Percentiles rank a stretch among this genome's conserved stretches.
phyloP scores from a whole-genome alignment of 805 yeast species.

The Schizosaccharomyces japonicus region DNA sequence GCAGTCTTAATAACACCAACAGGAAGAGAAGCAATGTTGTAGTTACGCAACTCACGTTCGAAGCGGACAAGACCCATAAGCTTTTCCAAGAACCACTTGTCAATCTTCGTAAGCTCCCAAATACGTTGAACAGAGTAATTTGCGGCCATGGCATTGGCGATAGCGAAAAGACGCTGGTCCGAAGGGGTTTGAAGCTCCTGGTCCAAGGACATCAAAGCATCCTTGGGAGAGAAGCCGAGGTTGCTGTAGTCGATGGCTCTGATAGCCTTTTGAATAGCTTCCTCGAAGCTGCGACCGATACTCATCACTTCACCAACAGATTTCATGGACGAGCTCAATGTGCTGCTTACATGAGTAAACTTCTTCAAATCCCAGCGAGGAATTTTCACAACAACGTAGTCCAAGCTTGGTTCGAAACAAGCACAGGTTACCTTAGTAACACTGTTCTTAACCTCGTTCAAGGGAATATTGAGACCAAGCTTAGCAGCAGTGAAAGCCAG shows the following conservation, averaged over 20 bases:
- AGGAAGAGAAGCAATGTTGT: conserved; percentile 28
- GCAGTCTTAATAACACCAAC: conserved; percentile 48
- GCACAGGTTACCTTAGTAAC: conserved; percentile 92
- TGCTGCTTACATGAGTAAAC: conserved; percentile 85
- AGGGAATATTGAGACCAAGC: conserved; percentile 79
- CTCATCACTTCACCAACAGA: conserved; percentile 99
- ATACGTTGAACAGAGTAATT: conserved; percentile 84
- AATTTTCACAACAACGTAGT: conserved; percentile 86
- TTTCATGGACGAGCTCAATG: conserved; percentile 88
- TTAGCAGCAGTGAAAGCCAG: conserved; percentile 96
- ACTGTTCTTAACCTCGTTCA: conserved; percentile 87
- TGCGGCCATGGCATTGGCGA: conserved; percentile 75
- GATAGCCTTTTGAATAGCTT: conserved; percentile 83
- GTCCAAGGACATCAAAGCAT: conserved; percentile 73
- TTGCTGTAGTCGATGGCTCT: conserved; percentile 90
- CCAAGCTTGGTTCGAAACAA: conserved; percentile 88
- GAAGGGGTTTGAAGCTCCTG: conserved; percentile 84
- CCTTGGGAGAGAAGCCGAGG: conserved; percentile 67
- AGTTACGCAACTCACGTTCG: conserved; percentile 23
- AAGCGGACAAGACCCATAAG: conserved; percentile 50
- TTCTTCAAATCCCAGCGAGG: conserved; percentile 96
- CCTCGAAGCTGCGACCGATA: conserved; percentile 92
- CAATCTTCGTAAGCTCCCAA: conserved; percentile 76
- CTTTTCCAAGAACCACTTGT: conserved; percentile 88
- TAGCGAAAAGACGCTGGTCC: conserved; percentile 89